Base-by-base conservation (phyloP, 1,139 yeast genomes). In the Protomyces lactucae-debilis region DNA sequence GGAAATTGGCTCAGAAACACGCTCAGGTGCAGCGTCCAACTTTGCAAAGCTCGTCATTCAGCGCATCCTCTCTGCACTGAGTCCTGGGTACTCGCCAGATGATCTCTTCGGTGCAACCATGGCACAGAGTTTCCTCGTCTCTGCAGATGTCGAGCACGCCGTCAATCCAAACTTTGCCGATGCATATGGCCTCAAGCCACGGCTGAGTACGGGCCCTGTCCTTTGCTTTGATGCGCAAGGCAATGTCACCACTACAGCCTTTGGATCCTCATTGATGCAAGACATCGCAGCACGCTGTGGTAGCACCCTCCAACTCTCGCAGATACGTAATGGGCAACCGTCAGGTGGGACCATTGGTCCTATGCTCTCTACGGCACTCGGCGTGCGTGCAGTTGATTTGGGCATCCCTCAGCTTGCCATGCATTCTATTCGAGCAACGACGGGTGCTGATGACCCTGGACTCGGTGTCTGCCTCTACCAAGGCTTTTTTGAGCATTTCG, bases 311-410 rank as follows among this genome's bases (percentile, higher is more conserved):
- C 80, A 78, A 69, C 93, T 91, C 67, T 91, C 93, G 77, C 98
- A 92, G 35, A 96, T 88, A 36, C 82, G 95, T 67, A 93, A 93
- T 73, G 96, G 88, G 71, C 85, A 95, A 0, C 89, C 97, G 1
- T 93, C 98, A 76, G 99, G 99, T 1, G 87, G 96, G 1, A 93
- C 99, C 1, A 93, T 93, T 72, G 99, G 99, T 0, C 98, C 99
- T 25, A 87, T 91, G 74, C 78, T 93, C 67, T 86, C 97, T 40
- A 87, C 96, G 3, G 88, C 88, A 71, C 81, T 93, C 57, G 99
- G 99, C 61, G 82, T 93, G 57, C 82, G 96, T 73, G 90, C 97
- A 2, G 78, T 93, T 67, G 99, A 93, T 75, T 78, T 93, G 66
- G 99, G 99, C 64, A 91, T 89, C 73, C 96, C 98, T 1, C 96